Evolutionary conservation across 805 yeast species (phyloP), one percentile per base, ranked within the genome.

Genomic region (Torulaspora maleeae): DNA sequence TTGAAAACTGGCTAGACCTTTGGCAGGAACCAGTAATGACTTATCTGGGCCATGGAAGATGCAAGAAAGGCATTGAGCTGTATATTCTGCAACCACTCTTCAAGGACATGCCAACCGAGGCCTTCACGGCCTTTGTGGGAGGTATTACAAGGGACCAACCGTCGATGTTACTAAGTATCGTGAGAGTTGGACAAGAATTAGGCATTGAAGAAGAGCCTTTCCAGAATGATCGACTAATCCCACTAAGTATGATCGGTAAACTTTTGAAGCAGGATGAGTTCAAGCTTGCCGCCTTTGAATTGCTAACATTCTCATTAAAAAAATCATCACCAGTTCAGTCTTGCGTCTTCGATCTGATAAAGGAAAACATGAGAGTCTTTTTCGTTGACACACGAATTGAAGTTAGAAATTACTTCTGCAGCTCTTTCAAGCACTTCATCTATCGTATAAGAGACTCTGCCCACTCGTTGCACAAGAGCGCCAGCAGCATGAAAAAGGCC

Each of bases 381-480:
- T 74, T 83, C 46, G 70, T 75, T n/a, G 95, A 86, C 47, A 70
- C 76, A 15, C 79, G 82, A 45, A 72, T 86, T 12, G 90, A 84
- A 49, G 71, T 77, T 1, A 71, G 96, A 57, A 82, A 81, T 51
- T 80, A 78, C 37, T 78, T 86, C 41, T 70, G 72, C 22, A 80
- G 91, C 2, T 57, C 78, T 13, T 64, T 89, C 45, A 75, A 82
- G 44, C 78, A 74, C 45, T 81, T 89, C 51, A 58, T 87, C 10
- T 62, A 73, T 24, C 71, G 96, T 53, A 63, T 86, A 13, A 74
- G 85, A 52, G 93, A 83, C 43, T 84, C 90, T 0, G 65, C 83
- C 1, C 80, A 83, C 59, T 75, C 80, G 0, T 52, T 78, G 20
- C 58, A 73, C 17, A 73, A 86, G 55, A 83, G 80, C 40, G 66